Conservation (phyloP, 371 early-diverging fungal species). For the Saksenaea oblongispora region DNA sequence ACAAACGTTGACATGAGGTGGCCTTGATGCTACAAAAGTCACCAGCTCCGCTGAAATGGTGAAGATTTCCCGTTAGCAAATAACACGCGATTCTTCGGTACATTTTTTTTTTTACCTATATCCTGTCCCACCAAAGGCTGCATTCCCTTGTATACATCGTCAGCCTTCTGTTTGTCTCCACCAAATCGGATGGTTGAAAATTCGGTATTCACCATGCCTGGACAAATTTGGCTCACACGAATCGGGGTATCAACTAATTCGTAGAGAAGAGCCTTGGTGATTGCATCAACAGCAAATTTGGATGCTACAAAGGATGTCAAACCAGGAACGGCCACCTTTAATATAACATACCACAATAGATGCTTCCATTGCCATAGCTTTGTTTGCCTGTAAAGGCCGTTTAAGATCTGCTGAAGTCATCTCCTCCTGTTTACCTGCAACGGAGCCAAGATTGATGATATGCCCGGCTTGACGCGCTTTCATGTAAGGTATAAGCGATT, state of each 20-base stretch:
- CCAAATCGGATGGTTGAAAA: constrained; percentile 85
- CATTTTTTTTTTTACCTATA: constrained; percentile 38
- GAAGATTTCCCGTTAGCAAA: not conserved
- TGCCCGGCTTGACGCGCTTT: constrained; percentile 71
- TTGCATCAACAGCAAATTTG: constrained; percentile 88
- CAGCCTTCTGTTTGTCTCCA: constrained; percentile 82
- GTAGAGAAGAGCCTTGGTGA: constrained; percentile 71
- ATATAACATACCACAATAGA: constrained; percentile 72
- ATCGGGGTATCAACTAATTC: constrained; percentile 82
- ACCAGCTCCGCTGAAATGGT: constrained; percentile 70
- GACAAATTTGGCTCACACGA: constrained; percentile 72
- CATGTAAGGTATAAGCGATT: constrained; percentile 84
- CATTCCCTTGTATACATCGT: constrained; percentile 78
- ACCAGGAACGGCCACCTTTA: not conserved
- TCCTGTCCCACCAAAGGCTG: constrained; percentile 73
- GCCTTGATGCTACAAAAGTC: constrained; percentile 81
- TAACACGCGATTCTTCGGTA: not conserved
- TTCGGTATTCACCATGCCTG: constrained; percentile 91
- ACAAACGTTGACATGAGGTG: constrained; percentile 81
- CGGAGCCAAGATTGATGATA: constrained; percentile 87
- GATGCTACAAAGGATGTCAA: constrained; percentile 49
- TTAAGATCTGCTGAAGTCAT: too few relatives aligned
- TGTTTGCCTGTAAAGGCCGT: constrained; percentile 59
- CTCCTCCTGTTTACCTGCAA: constrained; percentile 61
- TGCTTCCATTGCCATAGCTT: constrained; percentile 73